Percentiles rank a stretch among this genome's conserved stretches.
These are phyloP conservation scores for Candida fluviatilis DNA, from an alignment of 805 yeast genomes.

Conservation along the genomic window DNA sequence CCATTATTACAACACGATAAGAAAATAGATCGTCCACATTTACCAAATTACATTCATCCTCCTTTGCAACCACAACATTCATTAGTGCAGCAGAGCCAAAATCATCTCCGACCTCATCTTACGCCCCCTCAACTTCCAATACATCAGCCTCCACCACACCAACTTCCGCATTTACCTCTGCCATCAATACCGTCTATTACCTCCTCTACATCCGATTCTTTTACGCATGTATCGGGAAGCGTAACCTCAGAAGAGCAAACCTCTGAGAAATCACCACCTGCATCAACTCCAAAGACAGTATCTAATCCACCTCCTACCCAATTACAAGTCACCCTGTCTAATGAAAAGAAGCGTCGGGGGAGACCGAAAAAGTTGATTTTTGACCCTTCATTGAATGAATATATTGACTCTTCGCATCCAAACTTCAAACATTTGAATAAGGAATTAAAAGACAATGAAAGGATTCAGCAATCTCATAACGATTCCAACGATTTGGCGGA, in stretches of 20 bases:
- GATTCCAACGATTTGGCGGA: neutral
- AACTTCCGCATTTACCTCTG: too few species aligned
- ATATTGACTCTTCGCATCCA: conserved; percentile 38
- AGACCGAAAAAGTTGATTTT: conserved; percentile 38
- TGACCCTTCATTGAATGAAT: conserved; percentile 39
- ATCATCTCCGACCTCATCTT: conserved; percentile 13
- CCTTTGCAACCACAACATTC: conserved; percentile 10
- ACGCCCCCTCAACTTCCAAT: conserved; percentile 9
- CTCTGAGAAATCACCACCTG: too few species aligned
- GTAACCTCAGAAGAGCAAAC: too few species aligned
- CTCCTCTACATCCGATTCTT: too few species aligned
- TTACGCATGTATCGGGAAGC: too few species aligned
- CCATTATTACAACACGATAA: neutral
- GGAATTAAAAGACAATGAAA: conserved; percentile 11
- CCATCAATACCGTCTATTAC: too few species aligned
- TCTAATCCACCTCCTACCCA: conserved; percentile 1
- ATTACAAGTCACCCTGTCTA: conserved; percentile 2
- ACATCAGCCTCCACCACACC: conserved; percentile 8
- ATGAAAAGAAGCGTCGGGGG: conserved; percentile 35
- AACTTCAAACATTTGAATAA: conserved; percentile 38
- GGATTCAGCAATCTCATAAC: conserved; percentile 1
- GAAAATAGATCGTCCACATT: neutral
- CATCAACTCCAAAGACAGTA: neutral
- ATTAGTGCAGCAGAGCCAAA: conserved; percentile 8
- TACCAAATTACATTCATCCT: conserved; percentile 2